Conservation (phyloP, 2,329 filamentous ascomycete species). For the Aspergillus niger region DNA sequence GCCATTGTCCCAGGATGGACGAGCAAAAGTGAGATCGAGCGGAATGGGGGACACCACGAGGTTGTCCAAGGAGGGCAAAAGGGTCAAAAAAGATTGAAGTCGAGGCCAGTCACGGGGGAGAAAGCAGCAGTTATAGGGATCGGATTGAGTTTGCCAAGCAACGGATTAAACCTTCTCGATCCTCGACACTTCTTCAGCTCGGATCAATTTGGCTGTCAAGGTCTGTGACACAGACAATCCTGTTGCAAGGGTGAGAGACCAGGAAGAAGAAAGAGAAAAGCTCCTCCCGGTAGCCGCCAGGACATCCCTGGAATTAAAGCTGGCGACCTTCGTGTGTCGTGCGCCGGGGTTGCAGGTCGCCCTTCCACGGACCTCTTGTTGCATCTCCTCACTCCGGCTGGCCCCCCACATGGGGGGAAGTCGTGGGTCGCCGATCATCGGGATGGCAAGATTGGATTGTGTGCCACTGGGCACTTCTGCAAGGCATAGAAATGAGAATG, state of each 20-base stretch:
- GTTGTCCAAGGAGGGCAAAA: not conserved
- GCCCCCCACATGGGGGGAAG: not conserved
- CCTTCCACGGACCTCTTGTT: not conserved
- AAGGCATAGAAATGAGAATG: no score
- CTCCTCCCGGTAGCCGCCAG: not conserved
- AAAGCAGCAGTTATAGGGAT: not conserved
- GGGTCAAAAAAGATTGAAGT: not conserved
- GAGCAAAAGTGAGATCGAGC: no score
- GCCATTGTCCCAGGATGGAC: not conserved
- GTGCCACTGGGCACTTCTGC: not conserved
- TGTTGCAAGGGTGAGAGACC: not conserved
- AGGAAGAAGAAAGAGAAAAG: not conserved
- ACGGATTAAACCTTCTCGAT: not conserved
- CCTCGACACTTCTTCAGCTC: not conserved
- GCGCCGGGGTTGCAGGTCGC: not conserved
- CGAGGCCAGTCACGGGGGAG: not conserved
- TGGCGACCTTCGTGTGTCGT: not conserved
- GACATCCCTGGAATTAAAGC: not conserved
- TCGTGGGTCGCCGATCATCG: conserved; percentile 3
- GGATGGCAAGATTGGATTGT: not conserved
- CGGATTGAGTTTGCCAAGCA: conserved; percentile 3
- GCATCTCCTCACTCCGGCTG: conserved; percentile 1
- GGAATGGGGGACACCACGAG: no score
- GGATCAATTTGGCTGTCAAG: not conserved
- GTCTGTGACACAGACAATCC: not conserved